Base-by-base conservation (phyloP, 495 filamentous ascomycete genomes). In the Aeminium ludgeri region DNA sequence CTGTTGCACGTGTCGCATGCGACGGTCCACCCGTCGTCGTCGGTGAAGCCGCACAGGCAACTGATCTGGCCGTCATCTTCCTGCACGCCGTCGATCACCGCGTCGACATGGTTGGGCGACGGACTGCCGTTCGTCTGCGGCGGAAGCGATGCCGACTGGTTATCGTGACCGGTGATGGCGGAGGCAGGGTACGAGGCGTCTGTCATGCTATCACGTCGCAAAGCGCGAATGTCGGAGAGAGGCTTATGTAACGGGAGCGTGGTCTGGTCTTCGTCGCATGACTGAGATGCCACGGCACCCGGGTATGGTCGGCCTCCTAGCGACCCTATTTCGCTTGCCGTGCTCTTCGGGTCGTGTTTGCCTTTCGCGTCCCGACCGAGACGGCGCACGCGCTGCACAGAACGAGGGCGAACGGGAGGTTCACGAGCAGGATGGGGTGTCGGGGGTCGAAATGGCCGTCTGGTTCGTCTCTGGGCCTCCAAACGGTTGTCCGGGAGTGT, bases 21-120 rank as follows among this genome's bases (percentile, higher is more conserved):
- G 41, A 99, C 89, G 42, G 91, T 99, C 59, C 80, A 84, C 54
- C 91, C 89, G 66, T 99, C 89, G 69, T 96, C 89, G 65, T 93
- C 86, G 53, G 72, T 51, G 56, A 76, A 95, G 53, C 75, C 70
- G 63, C 89, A 99, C 50, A 96, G 86, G 71, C 89, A 99, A 68
- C 86, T 91, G 66, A 99, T 99, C 51, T 80, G 89, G 58, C 87
- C 92, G 34, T 82, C 81, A 57, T 92, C 85, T 59, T 91, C 82
- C 55, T 69, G 63, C 48, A 66, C 60, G 55, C 60, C 59, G 48
- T 65, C 64, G 44, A 72, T 67, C 47, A 66, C 57, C 41, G 67
- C 57, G 46, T 67, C 71, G 65, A 76, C 70, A 63, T 71, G 36
- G 6, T n/a, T 37, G 3, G 8, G 50, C 10, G 72, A 45, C 57